phyloP scores from a whole-genome alignment of 768 basidiomycete species.

The Kondoa malvinella region DNA sequence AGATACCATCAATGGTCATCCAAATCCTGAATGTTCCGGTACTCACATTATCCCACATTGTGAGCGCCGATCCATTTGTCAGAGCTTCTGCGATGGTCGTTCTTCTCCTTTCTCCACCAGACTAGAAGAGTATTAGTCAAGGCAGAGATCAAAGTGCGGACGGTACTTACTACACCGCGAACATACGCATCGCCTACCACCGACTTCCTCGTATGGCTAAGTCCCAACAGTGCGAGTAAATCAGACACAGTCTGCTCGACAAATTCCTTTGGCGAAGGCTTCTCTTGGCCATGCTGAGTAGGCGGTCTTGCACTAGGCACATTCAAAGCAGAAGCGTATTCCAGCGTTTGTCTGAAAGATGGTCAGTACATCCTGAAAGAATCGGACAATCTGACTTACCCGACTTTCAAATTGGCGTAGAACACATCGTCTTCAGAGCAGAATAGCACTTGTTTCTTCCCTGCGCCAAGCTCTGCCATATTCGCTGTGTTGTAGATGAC shows the following conservation, averaged over 20 bases:
- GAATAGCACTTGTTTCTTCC: not conserved
- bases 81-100: too few relatives aligned
- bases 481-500: slow-evolving; percentile 40
- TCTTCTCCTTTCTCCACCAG: not conserved
- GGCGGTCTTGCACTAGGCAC: not conserved
- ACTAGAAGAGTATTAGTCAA: too few relatives aligned
- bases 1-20: not conserved
- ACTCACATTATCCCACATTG: not conserved
- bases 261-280: not conserved
- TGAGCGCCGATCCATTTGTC: not conserved
- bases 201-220: not conserved
- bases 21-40: too few relatives aligned
- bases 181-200: not conserved
- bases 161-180: not conserved
- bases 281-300: not conserved
- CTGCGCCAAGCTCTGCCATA: not conserved
- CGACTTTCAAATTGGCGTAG: too few relatives aligned
- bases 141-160: too few relatives aligned
- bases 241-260: not conserved
- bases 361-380: too few relatives aligned
- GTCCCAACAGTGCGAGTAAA: not conserved
- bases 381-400: too few relatives aligned
- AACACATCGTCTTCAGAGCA: not conserved
- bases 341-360: not conserved
- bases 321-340: not conserved